A percentile compares a stretch with the other conserved stretches of the same genome.
phyloP scores from a whole-genome alignment of 2,329 filamentous ascomycete genomes.

The Epicoccum sorghinum region DNA sequence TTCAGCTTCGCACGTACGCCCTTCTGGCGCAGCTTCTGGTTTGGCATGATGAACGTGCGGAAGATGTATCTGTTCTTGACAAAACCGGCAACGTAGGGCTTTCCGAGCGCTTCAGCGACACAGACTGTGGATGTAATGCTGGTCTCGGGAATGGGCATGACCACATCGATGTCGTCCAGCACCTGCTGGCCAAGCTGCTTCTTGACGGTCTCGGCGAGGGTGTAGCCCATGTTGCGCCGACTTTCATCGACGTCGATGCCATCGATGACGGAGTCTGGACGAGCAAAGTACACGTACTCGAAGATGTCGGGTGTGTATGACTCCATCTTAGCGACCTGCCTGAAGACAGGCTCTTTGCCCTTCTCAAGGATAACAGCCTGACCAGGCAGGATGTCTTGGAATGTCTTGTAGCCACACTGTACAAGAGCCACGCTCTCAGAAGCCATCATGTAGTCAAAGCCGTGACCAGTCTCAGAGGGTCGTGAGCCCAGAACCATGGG shows the following conservation, averaged over 20 bases:
- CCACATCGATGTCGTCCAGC: slow-evolving; percentile 78
- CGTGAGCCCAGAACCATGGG: slow-evolving; percentile 80
- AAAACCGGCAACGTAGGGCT: slow-evolving; percentile 80
- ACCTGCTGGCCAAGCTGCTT: slow-evolving; percentile 70
- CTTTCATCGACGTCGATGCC: slow-evolving; percentile 86
- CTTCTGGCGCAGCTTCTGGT: slow-evolving; percentile 79
- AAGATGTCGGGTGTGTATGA: slow-evolving; percentile 85
- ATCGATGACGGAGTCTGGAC: slow-evolving; percentile 82
- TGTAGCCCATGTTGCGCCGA: slow-evolving; percentile 84
- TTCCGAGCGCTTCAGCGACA: slow-evolving; percentile 75
- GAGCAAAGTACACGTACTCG: slow-evolving; percentile 85
- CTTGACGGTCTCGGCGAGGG: slow-evolving; percentile 75
- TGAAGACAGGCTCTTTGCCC: slow-evolving; percentile 73
- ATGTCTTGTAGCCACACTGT: slow-evolving; percentile 79
- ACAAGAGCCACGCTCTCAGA: slow-evolving; percentile 85
- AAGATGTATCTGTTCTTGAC: slow-evolving; percentile 91
- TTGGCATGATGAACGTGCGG: slow-evolving; percentile 86
- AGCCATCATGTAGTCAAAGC: slow-evolving; percentile 86
- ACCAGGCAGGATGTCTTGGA: slow-evolving; percentile 79
- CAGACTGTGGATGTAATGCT: slow-evolving; percentile 80
- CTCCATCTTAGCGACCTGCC: slow-evolving; percentile 71
- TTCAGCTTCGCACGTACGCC: slow-evolving; percentile 89
- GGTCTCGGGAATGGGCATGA: slow-evolving; percentile 85
- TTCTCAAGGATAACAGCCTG: slow-evolving; percentile 87
- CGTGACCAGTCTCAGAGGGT: slow-evolving; percentile 67